These are phyloP conservation scores for Neurospora terricola DNA, from an alignment of 495 filamentous ascomycete genomes.

Conservation along the genomic window DNA sequence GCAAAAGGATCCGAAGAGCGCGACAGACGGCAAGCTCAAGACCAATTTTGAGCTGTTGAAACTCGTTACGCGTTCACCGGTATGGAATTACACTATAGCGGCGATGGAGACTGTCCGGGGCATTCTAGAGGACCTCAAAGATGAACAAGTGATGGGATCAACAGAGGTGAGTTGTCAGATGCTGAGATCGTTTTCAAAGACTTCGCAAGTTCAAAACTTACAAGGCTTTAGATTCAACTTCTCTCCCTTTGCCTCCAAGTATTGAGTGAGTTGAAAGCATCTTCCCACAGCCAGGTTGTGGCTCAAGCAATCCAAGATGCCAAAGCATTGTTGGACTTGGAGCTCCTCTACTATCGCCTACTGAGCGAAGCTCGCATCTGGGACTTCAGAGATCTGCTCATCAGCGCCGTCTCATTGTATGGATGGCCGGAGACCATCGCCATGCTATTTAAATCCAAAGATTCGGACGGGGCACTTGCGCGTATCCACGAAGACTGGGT, in stretches of 20 bases:
- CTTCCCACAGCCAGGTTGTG: too few species aligned
- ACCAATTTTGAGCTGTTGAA: constrained; percentile 7
- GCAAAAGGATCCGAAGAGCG: not conserved
- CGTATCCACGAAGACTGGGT: constrained; percentile 10
- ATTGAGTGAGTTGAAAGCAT: not conserved
- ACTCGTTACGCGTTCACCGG: not conserved
- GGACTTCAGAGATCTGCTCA: constrained; percentile 16
- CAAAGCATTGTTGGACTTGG: too few species aligned
- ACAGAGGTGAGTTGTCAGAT: constrained; percentile 6
- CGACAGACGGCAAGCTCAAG: not conserved
- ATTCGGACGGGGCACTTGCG: too few species aligned
- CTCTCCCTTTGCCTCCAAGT: constrained; percentile 4
- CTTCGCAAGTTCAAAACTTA: too few species aligned
- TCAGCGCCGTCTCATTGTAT: constrained; percentile 1
- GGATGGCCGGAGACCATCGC: constrained; percentile 1
- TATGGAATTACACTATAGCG: not conserved
- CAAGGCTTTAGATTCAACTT: constrained; percentile 3
- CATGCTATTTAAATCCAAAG: not conserved
- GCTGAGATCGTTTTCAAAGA: not conserved
- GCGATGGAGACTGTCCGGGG: not conserved
- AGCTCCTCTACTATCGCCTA: constrained; percentile 3
- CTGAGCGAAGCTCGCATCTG: constrained; percentile 9
- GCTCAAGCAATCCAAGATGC: too few species aligned
- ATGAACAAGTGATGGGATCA: constrained; percentile 2
- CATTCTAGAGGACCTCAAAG: not conserved